Percentiles rank a stretch among this genome's conserved stretches.
Conservation (phyloP, 2,329 filamentous ascomycete genomes). For the Exophiala oligosperma region DNA sequence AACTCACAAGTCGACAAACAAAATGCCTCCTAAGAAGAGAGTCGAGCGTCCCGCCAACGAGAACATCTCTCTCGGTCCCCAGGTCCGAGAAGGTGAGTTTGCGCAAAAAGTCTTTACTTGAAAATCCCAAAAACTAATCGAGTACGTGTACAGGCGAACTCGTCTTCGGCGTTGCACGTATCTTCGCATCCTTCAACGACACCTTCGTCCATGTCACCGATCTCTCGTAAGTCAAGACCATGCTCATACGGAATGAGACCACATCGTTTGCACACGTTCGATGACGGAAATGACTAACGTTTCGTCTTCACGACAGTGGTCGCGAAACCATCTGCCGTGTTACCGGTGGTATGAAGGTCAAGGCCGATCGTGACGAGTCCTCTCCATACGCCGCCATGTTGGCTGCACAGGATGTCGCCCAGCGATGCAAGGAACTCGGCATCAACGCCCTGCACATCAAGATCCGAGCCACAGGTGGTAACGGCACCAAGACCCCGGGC, state of each 20-base stretch:
- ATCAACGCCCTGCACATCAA: conserved; percentile 99
- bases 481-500: conserved; percentile 99
- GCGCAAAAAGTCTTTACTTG: conserved; percentile 4
- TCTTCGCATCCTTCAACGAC: conserved; percentile 94
- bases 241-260: conserved; percentile 8
- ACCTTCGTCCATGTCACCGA: conserved; percentile 99
- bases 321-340: conserved; percentile 99
- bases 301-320: conserved; percentile 72
- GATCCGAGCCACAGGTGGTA: conserved; percentile 99
- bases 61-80: conserved; percentile 97
- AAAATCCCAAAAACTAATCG: conserved; percentile 13
- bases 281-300: conserved; percentile 53
- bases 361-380: conserved; percentile 99
- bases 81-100: conserved; percentile 85
- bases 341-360: conserved; percentile 99
- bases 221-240: conserved; percentile 70
- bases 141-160: conserved; percentile 70
- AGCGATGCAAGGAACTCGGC: conserved; percentile 81
- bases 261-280: conserved; percentile 21
- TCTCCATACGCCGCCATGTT: conserved; percentile 99
- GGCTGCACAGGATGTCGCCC: conserved; percentile 95
- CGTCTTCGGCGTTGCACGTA: conserved; percentile 96
- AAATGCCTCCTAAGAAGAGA: conserved; percentile 94
- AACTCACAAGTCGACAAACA: conserved; percentile 40
- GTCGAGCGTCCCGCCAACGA: conserved; percentile 76